These are phyloP conservation scores for Colletotrichum chrysophilum DNA, from an alignment of 2,329 filamentous ascomycete species.

Conservation along the genomic window DNA sequence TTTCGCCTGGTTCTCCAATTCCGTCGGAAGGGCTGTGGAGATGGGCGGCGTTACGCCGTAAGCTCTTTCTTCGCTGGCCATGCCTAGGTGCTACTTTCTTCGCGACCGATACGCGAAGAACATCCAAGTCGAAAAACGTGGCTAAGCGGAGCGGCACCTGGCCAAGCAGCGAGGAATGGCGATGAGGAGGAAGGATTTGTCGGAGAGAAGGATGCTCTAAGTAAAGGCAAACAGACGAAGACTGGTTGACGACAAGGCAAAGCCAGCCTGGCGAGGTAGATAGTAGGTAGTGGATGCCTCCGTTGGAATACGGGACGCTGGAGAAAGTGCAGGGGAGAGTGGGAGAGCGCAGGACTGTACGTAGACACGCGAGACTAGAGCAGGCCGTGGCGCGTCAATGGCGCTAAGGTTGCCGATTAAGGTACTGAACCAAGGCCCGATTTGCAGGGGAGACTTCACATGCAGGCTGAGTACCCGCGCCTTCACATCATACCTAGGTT, in stretches of 20 bases:
- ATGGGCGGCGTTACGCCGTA: slow-evolving; percentile 84
- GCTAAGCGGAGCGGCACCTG: not conserved
- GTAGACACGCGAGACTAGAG: not conserved
- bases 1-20: slow-evolving; percentile 77
- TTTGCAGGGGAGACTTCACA: not conserved
- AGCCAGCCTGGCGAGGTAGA: not conserved
- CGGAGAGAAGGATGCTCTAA: not conserved
- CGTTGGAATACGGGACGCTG: not conserved
- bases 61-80: slow-evolving; percentile 44
- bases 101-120: not conserved
- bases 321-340: not conserved
- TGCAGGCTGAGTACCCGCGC: not conserved
- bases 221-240: not conserved
- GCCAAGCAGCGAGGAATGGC: not conserved
- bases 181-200: not conserved
- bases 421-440: not conserved
- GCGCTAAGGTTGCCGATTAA: not conserved
- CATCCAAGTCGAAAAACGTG: not conserved
- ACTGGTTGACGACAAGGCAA: not conserved
- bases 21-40: slow-evolving; percentile 76
- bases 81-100: slow-evolving; percentile 23
- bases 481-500: not conserved
- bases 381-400: not conserved
- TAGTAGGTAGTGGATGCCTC: not conserved
- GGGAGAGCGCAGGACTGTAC: not conserved